Evolutionary conservation across 2,329 filamentous ascomycete genomes (phyloP).

Genomic region (Pseudogymnoascus sp.): DNA sequence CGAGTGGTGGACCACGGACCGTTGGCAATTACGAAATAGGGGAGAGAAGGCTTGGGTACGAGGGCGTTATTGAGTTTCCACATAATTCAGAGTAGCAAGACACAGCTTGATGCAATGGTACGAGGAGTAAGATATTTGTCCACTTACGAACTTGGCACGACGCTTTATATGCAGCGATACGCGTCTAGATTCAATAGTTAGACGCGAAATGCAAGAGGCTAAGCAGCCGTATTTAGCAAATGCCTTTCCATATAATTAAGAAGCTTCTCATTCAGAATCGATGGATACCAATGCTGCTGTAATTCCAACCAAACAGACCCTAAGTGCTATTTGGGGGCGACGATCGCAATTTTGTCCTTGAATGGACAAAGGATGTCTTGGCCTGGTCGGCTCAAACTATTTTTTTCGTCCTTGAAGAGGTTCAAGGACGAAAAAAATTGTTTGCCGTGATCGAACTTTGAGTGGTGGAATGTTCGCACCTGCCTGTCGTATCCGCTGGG

Average conservation of each 20-base stretch:
- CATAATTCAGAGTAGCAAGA: background rate
- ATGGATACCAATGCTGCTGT: too few species aligned
- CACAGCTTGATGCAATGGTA: background rate
- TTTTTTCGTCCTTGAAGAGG: too few species aligned
- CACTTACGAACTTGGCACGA: too few species aligned
- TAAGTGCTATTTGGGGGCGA: too few species aligned
- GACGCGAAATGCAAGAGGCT: background rate
- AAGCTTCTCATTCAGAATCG: background rate
- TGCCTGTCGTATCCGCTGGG: too few species aligned
- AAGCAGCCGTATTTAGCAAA: background rate
- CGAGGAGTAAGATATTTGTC: too few species aligned
- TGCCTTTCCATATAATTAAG: background rate
- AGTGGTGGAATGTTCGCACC: background rate
- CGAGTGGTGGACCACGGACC: background rate
- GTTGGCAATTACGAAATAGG: background rate
- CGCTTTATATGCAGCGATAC: background rate
- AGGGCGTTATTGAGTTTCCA: background rate
- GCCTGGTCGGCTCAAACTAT: background rate
- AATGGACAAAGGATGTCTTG: background rate
- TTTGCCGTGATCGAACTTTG: background rate
- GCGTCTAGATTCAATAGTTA: background rate
- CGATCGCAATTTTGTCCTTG: background rate
- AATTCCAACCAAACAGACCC: too few species aligned
- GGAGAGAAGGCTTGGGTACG: background rate
- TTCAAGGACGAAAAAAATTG: background rate